Percentiles rank a stretch among this genome's conserved stretches.
These are phyloP conservation scores for Azolla pinnata DNA, from an alignment of 75 land plant genomes.

Conservation along the genomic window DNA sequence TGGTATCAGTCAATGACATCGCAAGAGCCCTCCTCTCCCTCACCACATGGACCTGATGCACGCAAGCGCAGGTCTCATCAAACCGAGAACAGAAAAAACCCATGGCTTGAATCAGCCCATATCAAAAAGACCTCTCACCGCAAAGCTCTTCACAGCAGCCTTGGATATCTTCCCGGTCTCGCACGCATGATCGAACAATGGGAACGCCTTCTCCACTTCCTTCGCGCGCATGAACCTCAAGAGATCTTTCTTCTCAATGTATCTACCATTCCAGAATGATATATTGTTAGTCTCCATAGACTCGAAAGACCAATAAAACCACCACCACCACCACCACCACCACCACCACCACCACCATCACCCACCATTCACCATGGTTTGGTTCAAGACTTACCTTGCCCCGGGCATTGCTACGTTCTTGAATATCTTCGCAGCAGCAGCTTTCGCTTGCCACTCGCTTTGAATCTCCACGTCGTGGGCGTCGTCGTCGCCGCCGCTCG, in stretches of 20 bases:
- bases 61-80: too few relatives aligned
- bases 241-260: slow-evolving; percentile 56
- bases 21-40: slow-evolving; percentile 15
- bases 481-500: slow-evolving; percentile 24
- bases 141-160: slow-evolving; percentile 50
- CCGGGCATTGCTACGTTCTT: slow-evolving; percentile 62
- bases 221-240: slow-evolving; percentile 48
- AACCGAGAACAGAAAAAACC: too few relatives aligned
- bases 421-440: slow-evolving; percentile 63
- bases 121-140: too few relatives aligned
- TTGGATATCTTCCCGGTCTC: slow-evolving; percentile 47
- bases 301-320: too few relatives aligned
- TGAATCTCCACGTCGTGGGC: slow-evolving; percentile 52
- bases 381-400: slow-evolving; percentile 55
- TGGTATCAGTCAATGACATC: slow-evolving; percentile 13
- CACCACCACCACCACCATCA: too few relatives aligned
- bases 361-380: too few relatives aligned
- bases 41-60: slow-evolving; percentile 10
- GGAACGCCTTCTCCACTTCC: slow-evolving; percentile 46
- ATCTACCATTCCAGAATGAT: slow-evolving; percentile 28
- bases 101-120: too few relatives aligned
- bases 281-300: too few relatives aligned
- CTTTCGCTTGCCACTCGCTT: slow-evolving; percentile 66
- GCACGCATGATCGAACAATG: slow-evolving; percentile 42
- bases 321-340: too few relatives aligned